Percentiles rank a stretch among this genome's conserved stretches.
These are phyloP conservation scores for Boeremia lycopersici DNA, from an alignment of 2,329 filamentous ascomycete genomes.

Conservation along the genomic window DNA sequence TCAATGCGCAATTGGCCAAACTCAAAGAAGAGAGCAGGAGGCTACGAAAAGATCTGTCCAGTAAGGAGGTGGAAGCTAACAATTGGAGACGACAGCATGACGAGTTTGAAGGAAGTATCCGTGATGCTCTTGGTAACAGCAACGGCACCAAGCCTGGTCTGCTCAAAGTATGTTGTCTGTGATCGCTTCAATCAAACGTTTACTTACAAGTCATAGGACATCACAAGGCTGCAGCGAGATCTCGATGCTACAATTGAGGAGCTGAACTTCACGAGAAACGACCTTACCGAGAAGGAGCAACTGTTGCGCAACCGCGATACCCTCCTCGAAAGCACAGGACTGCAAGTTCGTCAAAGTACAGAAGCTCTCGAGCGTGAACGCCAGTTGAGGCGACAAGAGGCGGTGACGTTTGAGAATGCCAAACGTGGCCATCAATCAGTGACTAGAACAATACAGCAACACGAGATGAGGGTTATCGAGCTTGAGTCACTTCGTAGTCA, in stretches of 20 bases:
- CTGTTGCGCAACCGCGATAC: slow-evolving; percentile 88
- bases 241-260: slow-evolving; percentile 84
- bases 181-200: neutral
- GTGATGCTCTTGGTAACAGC: slow-evolving; percentile 85
- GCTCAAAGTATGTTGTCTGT: slow-evolving; percentile 65
- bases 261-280: slow-evolving; percentile 76
- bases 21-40: slow-evolving; percentile 86
- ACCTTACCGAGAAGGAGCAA: slow-evolving; percentile 87
- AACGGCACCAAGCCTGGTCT: slow-evolving; percentile 85
- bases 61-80: slow-evolving; percentile 83
- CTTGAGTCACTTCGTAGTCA: slow-evolving; percentile 79
- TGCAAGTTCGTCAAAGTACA: slow-evolving; percentile 82
- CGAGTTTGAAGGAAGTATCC: slow-evolving; percentile 86
- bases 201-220: slow-evolving; percentile 60
- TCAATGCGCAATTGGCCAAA: slow-evolving; percentile 80
- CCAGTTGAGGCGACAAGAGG: slow-evolving; percentile 81
- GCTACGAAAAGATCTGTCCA: slow-evolving; percentile 80
- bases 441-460: slow-evolving; percentile 81
- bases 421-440: slow-evolving; percentile 88
- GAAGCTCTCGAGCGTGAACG: slow-evolving; percentile 93
- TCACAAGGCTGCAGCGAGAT: slow-evolving; percentile 85
- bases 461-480: slow-evolving; percentile 83
- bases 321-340: slow-evolving; percentile 83
- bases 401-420: slow-evolving; percentile 84
- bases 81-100: slow-evolving; percentile 90